Evolutionary conservation across 192 early-diverging fungal species (phyloP), one percentile per base, ranked within the genome.

Genomic region (Chytriomyces confervae): DNA sequence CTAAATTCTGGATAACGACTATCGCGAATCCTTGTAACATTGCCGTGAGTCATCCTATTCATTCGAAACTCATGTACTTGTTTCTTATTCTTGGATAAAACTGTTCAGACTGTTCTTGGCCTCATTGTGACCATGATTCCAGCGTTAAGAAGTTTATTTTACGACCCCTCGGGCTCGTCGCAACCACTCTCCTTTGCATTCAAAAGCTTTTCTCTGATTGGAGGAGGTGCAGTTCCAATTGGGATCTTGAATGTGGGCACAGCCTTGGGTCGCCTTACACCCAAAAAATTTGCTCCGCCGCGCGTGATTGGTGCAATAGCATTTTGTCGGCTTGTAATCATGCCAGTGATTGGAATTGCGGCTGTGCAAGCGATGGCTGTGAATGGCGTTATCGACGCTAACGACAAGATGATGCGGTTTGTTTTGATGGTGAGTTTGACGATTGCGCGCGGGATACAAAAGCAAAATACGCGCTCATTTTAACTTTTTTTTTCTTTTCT

Each of bases 361-460:
- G 20, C 77, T 53, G 60, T 66, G 23, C 74, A 82, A 69, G 69
- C 63, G 46, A 62, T 81, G n/a, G 69, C 63, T 13, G 27, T 27
- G 4, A 23, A 50, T 6, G 62, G 61, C 5, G 23, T 71, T 18
- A 82, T 82, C 57, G 75, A 76, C 50, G 47, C 43, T 43, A 43
- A 66, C 10, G 80, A 84, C 46, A 83, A 79, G 44, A 82, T 84
- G 61, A 70, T 84, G 69, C 73, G 77, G 50, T 84, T 84, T 80
- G 78, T 84, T 3, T 63, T 84, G 24, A 84, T 84, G 83, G 48
- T 76, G 69, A 69, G 68, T 69, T n/a, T 18, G 10, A n/a, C 11
- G 18, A n/a, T 69, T 18, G 11, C 24, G 11, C 16, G 53, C 13
- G 16, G 53, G 53, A 57, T 57, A 20, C 1, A 57, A 13, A 57